Evolutionary conservation across 176 grass and related monocot species (phyloP).

Genomic region (Ensete ventricosum): DNA sequence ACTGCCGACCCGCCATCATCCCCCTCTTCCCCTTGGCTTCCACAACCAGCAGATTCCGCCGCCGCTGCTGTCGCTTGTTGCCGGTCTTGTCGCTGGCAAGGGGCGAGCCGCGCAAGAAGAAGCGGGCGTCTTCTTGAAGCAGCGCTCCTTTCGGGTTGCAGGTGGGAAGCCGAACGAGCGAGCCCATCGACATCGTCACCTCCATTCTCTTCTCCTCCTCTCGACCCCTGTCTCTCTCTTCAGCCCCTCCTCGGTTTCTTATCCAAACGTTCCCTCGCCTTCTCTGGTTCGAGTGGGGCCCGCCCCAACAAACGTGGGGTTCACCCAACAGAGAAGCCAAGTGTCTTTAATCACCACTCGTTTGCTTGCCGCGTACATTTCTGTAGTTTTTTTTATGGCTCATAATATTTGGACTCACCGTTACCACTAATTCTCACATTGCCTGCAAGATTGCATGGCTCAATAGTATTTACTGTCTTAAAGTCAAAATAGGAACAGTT

Average conservation of each 20-base stretch:
- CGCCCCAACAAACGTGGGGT: not conserved
- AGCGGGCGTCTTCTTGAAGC: not conserved
- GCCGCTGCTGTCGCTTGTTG: not conserved
- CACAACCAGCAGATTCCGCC: constrained; percentile 35
- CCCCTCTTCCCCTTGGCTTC: constrained; percentile 49
- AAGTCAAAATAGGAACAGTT: no score
- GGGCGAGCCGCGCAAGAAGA: constrained; percentile 10
- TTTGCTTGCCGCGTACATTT: not conserved
- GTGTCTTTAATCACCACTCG: not conserved
- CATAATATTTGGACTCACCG: not conserved
- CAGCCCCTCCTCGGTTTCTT: not conserved
- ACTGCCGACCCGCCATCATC: constrained; percentile 39
- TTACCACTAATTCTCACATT: not conserved
- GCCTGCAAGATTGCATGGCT: no score
- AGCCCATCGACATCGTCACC: not conserved
- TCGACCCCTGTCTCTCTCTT: not conserved
- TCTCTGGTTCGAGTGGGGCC: not conserved
- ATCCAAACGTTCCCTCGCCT: not conserved
- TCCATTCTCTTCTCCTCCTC: not conserved
- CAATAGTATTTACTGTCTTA: no score
- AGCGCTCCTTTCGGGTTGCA: not conserved
- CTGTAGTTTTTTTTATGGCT: not conserved
- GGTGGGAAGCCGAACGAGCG: not conserved
- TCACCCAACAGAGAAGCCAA: not conserved
- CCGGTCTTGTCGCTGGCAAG: not conserved